Percentiles rank a stretch among this genome's conserved stretches.
Conservation (phyloP, 495 filamentous ascomycete species). For the Aspergillus leporis region DNA sequence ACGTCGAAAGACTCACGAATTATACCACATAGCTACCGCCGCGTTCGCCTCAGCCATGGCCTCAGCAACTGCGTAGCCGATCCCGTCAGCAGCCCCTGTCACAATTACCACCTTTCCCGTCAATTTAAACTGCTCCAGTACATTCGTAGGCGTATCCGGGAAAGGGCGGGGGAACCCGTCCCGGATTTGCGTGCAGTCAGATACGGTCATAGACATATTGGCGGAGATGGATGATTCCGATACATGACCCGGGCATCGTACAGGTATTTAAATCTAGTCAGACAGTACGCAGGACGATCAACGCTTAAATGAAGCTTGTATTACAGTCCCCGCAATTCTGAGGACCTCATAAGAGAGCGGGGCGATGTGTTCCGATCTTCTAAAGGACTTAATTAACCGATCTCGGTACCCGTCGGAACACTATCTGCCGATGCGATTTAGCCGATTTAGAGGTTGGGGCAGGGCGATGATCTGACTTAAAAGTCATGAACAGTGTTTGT, state of each 20-base stretch:
- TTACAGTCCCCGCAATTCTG: background rate
- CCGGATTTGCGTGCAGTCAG: slow-evolving; percentile 35
- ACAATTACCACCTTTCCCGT: slow-evolving; percentile 40
- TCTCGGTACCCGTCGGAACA: too few species aligned
- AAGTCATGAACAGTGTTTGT: too few species aligned
- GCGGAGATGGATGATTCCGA: background rate
- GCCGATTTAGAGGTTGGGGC: too few species aligned
- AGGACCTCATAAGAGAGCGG: background rate
- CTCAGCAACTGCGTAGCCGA: slow-evolving; percentile 35
- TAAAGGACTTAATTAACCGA: too few species aligned
- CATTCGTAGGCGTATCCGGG: slow-evolving; percentile 43
- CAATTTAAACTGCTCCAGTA: slow-evolving; percentile 45
- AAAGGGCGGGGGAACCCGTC: slow-evolving; percentile 42
- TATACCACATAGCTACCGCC: slow-evolving; percentile 39
- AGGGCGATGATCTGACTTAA: too few species aligned
- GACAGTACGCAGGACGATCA: background rate
- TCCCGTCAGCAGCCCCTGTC: slow-evolving; percentile 39
- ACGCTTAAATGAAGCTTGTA: too few species aligned
- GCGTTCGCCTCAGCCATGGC: slow-evolving; percentile 38
- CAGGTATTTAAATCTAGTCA: background rate
- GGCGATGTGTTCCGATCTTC: too few species aligned
- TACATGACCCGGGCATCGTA: background rate
- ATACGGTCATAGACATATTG: slow-evolving; percentile 51
- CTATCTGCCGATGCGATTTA: too few species aligned
- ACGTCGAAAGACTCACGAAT: slow-evolving; percentile 33